Evolutionary conservation across 331 rosid species (phyloP), one percentile per base, ranked within the genome.

Genomic region (Rhamnella rubrinervis): DNA sequence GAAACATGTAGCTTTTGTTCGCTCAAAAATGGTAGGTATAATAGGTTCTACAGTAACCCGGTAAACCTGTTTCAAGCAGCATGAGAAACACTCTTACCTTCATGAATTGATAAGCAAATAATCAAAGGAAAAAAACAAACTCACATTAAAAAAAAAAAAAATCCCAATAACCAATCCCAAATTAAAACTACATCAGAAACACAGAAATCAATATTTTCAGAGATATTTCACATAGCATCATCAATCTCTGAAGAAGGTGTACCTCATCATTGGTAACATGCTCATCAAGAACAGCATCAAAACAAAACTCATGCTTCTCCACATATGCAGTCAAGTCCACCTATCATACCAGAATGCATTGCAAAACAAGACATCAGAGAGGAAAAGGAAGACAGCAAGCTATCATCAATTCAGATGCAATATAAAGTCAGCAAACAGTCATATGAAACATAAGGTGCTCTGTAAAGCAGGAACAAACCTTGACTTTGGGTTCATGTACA

Each of bases 301-400:
- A 92, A 81, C 97, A 92, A 65, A 92, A 92, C 74, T 92, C 98
- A 61, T 92, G 96, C 86, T 92, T 92, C 90, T 92, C 98, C 87
- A 92, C 98, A 73, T 90, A 92, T 55, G 97, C 98, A 61, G 98
- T 92, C 88, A 92, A 83, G 78, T 92, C 98, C 82, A 92, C 98
- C 98, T 92, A 70, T 58, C 63, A 75, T 73, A 80, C 44, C 63
- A 80, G 46, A 68, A 55, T 66, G 20, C 17, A 26, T 46, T 12
- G 28, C 35, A 55, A 12, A 55, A 44, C 37, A 31, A 46, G 53
- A 66, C 15, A 50, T 58, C 20, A 20, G 53, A 58, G 31, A 56
- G 55, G 25, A 18, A 66, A 37, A 64, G 20, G 38, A 51, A 21
- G 72, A 59, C 31, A 21, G 28, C 20, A 51, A 55, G 55, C 38